phyloP scores from a whole-genome alignment of 345 rosid genomes.

The Murraya paniculata region DNA sequence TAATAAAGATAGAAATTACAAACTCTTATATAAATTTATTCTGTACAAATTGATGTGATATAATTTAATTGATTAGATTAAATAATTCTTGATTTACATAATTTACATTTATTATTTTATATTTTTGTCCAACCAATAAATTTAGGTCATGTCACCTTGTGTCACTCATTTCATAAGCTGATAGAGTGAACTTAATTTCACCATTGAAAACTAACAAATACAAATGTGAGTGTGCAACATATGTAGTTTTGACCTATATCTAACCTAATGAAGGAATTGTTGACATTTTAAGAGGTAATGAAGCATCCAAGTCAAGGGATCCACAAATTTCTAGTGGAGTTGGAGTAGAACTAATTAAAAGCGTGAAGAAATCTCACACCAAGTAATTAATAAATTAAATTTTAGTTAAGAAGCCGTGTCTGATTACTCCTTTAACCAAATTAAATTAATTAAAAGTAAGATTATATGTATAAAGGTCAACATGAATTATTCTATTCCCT shows the following conservation, averaged over 20 bases:
- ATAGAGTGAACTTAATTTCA: too few relatives aligned
- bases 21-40: too few relatives aligned
- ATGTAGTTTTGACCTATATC: too few relatives aligned
- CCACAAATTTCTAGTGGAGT: slow-evolving; percentile 12
- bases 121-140: too few relatives aligned
- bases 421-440: slow-evolving; percentile 6
- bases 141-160: too few relatives aligned
- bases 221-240: too few relatives aligned
- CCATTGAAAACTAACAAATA: too few relatives aligned
- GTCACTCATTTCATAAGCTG: too few relatives aligned
- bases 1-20: too few relatives aligned
- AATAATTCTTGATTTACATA: too few relatives aligned
- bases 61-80: too few relatives aligned
- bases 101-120: too few relatives aligned
- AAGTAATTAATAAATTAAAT: not conserved
- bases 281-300: slow-evolving; percentile 1
- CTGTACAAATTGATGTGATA: rapidly evolving
- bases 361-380: slow-evolving; percentile 2
- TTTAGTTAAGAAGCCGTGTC: not conserved
- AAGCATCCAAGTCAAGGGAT: not conserved
- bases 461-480: slow-evolving; percentile 6
- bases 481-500: not conserved
- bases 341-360: slow-evolving; percentile 6
- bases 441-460: not conserved
- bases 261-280: not conserved